Evolutionary conservation across 306 rosid genomes (phyloP), one percentile per base, ranked within the genome.

Genomic region (Medicago lupulina): DNA sequence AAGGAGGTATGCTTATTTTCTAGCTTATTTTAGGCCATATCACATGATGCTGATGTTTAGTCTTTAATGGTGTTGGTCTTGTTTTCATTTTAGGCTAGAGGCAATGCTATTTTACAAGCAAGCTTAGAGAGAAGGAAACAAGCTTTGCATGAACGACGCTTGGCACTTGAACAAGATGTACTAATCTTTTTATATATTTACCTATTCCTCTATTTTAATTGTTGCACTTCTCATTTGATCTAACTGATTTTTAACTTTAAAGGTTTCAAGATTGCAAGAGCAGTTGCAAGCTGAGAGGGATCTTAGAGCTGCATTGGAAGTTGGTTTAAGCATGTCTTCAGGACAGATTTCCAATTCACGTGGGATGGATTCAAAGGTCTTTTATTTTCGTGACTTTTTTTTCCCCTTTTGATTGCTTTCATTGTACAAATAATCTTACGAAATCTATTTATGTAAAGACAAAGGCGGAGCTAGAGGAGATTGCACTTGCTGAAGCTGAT

Each of bases 211-310:
- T 10, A 15, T 41, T 66, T 54, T 39, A 70, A 40, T 71, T 67
- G 40, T 40, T 18, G 49, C 49, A 7, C 3, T 43, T 9, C 4
- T 53, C 3, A 53, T 53, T 53, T 53, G 60, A 53, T 49, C 18
- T 49, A 34, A 34, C 38, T 34, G 7, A 34, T 34, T 34, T 34
- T 34, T 34, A 34, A 0, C 38, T 34, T 34, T 34, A 34, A 34
- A 34, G 38, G 99, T 96, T 81, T 96, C 97, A 63, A 92, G 99
- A 80, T 88, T 96, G 85, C 99, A 96, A 90, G 99, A 96, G 89
- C 99, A 96, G 84, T 89, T 96, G 84, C 99, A 96, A 90, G 98
- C 99, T 76, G 99, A 96, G 86, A 89, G 99, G 84, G 99, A 96
- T 88, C 97, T 96, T 84, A 89, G 99, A 87, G 99, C 99, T 75